phyloP scores from a whole-genome alignment of 148 eudicot species.

The Beta vulgaris region DNA sequence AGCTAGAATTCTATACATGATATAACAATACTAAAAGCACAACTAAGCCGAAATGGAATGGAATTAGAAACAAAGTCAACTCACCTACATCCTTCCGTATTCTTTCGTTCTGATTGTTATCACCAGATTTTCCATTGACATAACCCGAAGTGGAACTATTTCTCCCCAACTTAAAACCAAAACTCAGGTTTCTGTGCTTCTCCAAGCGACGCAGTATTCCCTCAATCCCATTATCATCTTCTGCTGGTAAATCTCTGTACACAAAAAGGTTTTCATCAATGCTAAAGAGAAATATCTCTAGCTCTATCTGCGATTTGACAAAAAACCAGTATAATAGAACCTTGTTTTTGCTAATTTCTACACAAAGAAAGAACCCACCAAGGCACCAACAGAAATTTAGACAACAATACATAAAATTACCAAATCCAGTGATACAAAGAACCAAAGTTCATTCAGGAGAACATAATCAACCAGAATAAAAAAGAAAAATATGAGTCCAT shows the following conservation, averaged over 20 bases:
- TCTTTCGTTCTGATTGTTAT: slow-evolving; percentile 15
- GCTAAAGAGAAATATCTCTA: neutral
- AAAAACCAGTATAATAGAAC: neutral
- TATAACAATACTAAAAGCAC: neutral
- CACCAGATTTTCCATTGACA: slow-evolving; percentile 13
- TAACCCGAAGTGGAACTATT: slow-evolving; percentile 23
- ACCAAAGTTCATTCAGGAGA: neutral
- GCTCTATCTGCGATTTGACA: neutral
- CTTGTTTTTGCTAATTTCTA: neutral
- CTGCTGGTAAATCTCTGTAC: slow-evolving; percentile 40
- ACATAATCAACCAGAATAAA: too few relatives aligned
- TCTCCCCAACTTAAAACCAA: slow-evolving; percentile 40
- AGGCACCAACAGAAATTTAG: neutral
- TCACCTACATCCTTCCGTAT: slow-evolving; percentile 41
- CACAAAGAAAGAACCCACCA: neutral
- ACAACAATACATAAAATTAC: neutral
- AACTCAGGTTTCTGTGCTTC: slow-evolving; percentile 51
- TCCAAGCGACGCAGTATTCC: slow-evolving; percentile 74
- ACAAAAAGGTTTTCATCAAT: slow-evolving; percentile 3
- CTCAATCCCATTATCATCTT: slow-evolving; percentile 53
- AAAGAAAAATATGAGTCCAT: too few relatives aligned
- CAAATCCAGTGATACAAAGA: too few relatives aligned
- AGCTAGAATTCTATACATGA: neutral
- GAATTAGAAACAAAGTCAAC: slow-evolving; percentile 27
- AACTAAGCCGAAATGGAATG: neutral